Evolutionary conservation across 257 asterid species (phyloP).

Genomic region (Galeopsis tetrahit): DNA sequence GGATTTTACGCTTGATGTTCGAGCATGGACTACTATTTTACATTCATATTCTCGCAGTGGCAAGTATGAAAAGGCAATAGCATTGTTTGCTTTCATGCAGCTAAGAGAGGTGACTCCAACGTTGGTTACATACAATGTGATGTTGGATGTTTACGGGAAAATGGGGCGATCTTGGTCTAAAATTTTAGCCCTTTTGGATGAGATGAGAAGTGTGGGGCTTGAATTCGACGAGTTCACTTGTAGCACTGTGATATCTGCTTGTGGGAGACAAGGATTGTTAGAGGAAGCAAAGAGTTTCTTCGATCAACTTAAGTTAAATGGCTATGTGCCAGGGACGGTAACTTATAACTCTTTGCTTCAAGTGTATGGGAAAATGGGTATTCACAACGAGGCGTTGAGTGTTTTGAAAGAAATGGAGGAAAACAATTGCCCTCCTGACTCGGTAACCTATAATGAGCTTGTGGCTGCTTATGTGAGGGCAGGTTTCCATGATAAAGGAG

Average conservation of each 20-base stretch:
- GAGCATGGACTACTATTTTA: constrained; percentile 83
- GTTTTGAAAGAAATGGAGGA: constrained; percentile 91
- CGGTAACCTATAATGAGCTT: constrained; percentile 92
- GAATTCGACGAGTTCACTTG: constrained; percentile 92
- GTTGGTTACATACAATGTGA: constrained; percentile 88
- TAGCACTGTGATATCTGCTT: constrained; percentile 92
- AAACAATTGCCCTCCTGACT: constrained; percentile 77
- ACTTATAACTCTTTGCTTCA: constrained; percentile 87
- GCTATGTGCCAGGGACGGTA: constrained; percentile 80
- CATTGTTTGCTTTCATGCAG: constrained; percentile 67
- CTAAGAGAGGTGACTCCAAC: constrained; percentile 61
- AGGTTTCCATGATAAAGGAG: constrained; percentile 89
- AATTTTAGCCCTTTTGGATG: constrained; percentile 72
- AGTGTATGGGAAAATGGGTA: constrained; percentile 86
- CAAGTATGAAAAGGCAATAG: constrained; percentile 80
- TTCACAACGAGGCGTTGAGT: constrained; percentile 76
- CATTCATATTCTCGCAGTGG: constrained; percentile 87
- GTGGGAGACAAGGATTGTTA: constrained; percentile 90
- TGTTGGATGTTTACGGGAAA: constrained; percentile 91
- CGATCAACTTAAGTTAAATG: constrained; percentile 65
- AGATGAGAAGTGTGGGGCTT: constrained; percentile 70
- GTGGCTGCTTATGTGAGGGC: constrained; percentile 92
- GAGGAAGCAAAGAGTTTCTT: constrained; percentile 86
- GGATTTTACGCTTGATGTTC: constrained; percentile 67
- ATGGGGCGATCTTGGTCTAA: constrained; percentile 84